phyloP scores from a whole-genome alignment of 2,329 filamentous ascomycete species.

The Alternaria ethzedia region DNA sequence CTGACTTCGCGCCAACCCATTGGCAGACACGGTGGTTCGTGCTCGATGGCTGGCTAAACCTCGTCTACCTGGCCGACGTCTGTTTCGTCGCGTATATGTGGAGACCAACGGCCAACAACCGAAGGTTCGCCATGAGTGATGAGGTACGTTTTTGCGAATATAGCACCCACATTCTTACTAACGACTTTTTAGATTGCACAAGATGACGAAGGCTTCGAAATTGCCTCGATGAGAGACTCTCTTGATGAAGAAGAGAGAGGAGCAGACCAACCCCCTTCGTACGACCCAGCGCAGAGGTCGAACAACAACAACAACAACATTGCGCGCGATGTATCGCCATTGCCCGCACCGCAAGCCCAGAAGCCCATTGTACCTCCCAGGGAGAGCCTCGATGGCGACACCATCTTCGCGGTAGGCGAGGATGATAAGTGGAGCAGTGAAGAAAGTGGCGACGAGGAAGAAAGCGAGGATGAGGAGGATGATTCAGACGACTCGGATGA shows the following conservation, averaged over 20 bases:
- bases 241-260: slow-evolving; percentile 67
- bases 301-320: slow-evolving; percentile 20
- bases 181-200: slow-evolving; percentile 73
- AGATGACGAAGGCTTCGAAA: slow-evolving; percentile 98
- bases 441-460: slow-evolving; percentile 8
- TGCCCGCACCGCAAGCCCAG: slow-evolving; percentile 60
- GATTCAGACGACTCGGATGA: slow-evolving; percentile 5
- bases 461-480: slow-evolving; percentile 9
- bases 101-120: slow-evolving; percentile 95
- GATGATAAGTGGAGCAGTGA: slow-evolving; percentile 87
- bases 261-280: slow-evolving; percentile 45
- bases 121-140: slow-evolving; percentile 97
- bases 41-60: slow-evolving; percentile 93
- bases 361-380: slow-evolving; percentile 59
- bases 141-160: slow-evolving; percentile 63
- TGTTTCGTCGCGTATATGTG: slow-evolving; percentile 93
- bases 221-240: slow-evolving; percentile 84
- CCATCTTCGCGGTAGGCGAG: slow-evolving; percentile 89
- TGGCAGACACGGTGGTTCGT: slow-evolving; percentile 99
- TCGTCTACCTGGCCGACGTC: slow-evolving; percentile 95
- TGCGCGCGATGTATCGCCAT: slow-evolving; percentile 52
- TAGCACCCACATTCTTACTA: slow-evolving; percentile 25
- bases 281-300: slow-evolving; percentile 48
- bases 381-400: slow-evolving; percentile 82
- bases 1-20: slow-evolving; percentile 92